Conservation (phyloP, 2,329 filamentous ascomycete genomes). For the Phaeophleospora eucalypticola region DNA sequence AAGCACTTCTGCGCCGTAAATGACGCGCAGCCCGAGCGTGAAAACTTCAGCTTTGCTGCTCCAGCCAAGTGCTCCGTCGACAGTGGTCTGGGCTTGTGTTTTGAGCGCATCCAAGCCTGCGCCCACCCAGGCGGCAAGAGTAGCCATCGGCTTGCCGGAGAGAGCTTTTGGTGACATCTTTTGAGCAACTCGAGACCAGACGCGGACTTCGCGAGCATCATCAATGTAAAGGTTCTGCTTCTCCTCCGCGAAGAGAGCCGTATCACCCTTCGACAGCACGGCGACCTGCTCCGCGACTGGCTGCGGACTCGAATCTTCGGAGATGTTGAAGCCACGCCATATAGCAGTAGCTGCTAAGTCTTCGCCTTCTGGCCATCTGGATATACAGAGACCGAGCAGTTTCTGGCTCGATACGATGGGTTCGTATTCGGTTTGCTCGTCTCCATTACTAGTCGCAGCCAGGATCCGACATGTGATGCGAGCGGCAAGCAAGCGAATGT, state of each 20-base stretch:
- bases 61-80: constrained; percentile 70
- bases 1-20: constrained; percentile 41
- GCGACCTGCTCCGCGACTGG: constrained; percentile 15
- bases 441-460: constrained; percentile 11
- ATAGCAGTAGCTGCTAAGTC: constrained; percentile 16
- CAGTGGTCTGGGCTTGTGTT: constrained; percentile 31
- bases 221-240: constrained; percentile 95
- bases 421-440: constrained; percentile 33
- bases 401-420: constrained; percentile 47
- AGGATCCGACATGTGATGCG: constrained; percentile 48
- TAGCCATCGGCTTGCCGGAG: constrained; percentile 16
- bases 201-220: constrained; percentile 65
- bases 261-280: constrained; percentile 42
- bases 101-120: constrained; percentile 48
- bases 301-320: not conserved
- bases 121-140: constrained; percentile 46
- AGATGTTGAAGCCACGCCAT: constrained; percentile 20
- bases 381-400: constrained; percentile 33
- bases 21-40: constrained; percentile 49
- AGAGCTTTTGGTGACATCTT: constrained; percentile 26
- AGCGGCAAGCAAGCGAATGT: constrained; percentile 67
- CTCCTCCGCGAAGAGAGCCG: constrained; percentile 77
- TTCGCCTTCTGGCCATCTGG: constrained; percentile 12
- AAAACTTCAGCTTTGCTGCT: constrained; percentile 62
- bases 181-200: constrained; percentile 60